Percentiles rank a stretch among this genome's conserved stretches.
Conservation (phyloP, 305 asterid genomes). For the Fraxinus albicans region DNA sequence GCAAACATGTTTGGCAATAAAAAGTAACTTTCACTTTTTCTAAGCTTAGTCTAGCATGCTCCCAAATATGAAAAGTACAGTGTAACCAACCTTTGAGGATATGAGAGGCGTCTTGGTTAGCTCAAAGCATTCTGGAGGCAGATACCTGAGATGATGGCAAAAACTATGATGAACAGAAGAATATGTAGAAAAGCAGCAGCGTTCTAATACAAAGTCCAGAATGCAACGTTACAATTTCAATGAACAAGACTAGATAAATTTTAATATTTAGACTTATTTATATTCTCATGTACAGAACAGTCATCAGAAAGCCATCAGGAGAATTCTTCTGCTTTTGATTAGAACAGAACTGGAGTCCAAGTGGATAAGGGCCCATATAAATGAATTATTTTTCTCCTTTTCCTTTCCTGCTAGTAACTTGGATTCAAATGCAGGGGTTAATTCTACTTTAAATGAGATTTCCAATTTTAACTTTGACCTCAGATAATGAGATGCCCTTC, state of each 20-base stretch:
- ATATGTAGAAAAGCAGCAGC: slow-evolving; percentile 5
- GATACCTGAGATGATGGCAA: slow-evolving; percentile 61
- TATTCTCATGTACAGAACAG: not conserved
- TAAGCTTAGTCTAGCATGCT: not conserved
- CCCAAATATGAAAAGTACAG: not conserved
- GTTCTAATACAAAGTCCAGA: not conserved
- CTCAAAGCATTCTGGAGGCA: slow-evolving; percentile 99
- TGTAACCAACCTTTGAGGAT: slow-evolving; percentile 76
- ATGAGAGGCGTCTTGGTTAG: slow-evolving; percentile 90
- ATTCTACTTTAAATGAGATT: not conserved
- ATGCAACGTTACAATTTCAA: not conserved
- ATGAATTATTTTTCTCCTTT: not conserved
- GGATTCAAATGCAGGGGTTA: not conserved
- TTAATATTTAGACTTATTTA: not conserved
- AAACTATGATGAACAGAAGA: not conserved
- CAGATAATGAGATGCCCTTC: not conserved
- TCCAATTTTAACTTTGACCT: not conserved
- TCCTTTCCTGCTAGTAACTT: not conserved
- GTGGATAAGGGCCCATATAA: not conserved
- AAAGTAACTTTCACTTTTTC: not conserved
- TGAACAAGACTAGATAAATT: not conserved
- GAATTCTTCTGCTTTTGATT: not conserved
- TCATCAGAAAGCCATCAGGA: not conserved
- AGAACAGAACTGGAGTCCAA: not conserved
- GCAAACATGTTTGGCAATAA: not conserved